Evolutionary conservation across 73 alveolate genomes (phyloP).

Genomic region (Stentor coeruleus): DNA sequence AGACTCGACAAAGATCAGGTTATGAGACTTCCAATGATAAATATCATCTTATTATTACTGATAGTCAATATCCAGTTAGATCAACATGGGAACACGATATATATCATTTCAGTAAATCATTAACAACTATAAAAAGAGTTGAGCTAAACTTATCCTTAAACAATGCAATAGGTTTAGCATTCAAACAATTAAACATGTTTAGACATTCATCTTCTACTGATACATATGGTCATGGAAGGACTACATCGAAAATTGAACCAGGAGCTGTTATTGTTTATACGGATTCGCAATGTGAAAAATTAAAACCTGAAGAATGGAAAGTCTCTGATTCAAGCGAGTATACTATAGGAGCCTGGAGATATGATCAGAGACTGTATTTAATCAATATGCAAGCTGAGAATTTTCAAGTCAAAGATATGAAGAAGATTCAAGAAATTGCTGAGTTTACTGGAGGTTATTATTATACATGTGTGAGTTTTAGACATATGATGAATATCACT

Average conservation of each 20-base stretch:
- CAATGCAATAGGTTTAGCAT: background rate
- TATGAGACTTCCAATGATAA: slow-evolving; percentile 15
- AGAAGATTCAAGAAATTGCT: background rate
- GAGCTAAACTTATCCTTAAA: background rate
- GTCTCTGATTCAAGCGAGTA: background rate
- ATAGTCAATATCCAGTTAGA: background rate
- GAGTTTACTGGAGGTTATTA: slow-evolving; percentile 1
- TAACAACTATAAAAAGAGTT: background rate
- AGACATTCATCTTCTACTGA: slow-evolving; percentile 20
- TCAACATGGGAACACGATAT: slow-evolving; percentile 30
- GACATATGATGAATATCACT: background rate
- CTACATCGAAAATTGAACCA: background rate
- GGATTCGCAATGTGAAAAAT: background rate
- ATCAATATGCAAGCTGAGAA: slow-evolving; percentile 7
- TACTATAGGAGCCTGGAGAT: slow-evolving; percentile 11
- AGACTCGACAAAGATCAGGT: slow-evolving; percentile 19
- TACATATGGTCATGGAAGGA: slow-evolving; percentile 17
- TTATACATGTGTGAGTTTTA: background rate
- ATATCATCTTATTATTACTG: slow-evolving; percentile 9
- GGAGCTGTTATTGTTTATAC: slow-evolving; percentile 10
- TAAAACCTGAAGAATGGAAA: background rate
- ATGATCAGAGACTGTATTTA: background rate
- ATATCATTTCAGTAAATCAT: background rate
- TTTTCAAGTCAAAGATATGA: background rate
- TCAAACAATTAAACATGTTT: slow-evolving; percentile 15